Evolutionary conservation across 2,329 filamentous ascomycete species (phyloP), one percentile per base, ranked within the genome.

Genomic region (Colletotrichum somersetense): DNA sequence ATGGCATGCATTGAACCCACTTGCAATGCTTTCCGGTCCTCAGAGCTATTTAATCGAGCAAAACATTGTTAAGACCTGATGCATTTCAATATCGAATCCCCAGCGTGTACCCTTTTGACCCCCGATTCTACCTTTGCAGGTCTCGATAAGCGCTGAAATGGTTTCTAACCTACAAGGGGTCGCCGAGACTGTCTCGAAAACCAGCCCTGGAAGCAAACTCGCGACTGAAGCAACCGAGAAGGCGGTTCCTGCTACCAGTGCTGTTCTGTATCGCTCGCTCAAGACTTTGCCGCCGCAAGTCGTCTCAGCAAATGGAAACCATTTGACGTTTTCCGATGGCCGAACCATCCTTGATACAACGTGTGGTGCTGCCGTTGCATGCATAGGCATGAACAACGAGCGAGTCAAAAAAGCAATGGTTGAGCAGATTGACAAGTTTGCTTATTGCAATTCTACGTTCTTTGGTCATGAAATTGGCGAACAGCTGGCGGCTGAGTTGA

Each of bases 361-460:
- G 26, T 89, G 91, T 38, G 93, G 93, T 26, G 91, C 93, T 3
- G 92, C 91, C 30, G 92, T 95, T 4, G 86, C 90, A 12, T 91
- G 91, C 77, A 82, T 96, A 12, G 93, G 93, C 8, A 91, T 94
- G 75, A 89, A 89, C 40, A 86, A 91, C 63, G 77, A 84, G 53
- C 84, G 90, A 59, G 88, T 95, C 16, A 83, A 84, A 16, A 82
- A 87, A 2, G 92, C 91, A 0, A 86, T 94, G 52, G 80, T 83
- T 5, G 76, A 84, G 16, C 92, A 94, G 75, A 83, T 92, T 74
- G 83, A 87, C 59, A 77, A 88, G 56, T 82, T 92, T 0, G 83
- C 85, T 0, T 93, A 81, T 40, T 76, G 78, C 0, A 79, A 81
- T 62, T 78, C 78, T 3, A 35, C 76, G 50, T 67, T 78, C 8